phyloP scores from a whole-genome alignment of 202 grass and related monocot species.

The Cymbopogon flexuosus region DNA sequence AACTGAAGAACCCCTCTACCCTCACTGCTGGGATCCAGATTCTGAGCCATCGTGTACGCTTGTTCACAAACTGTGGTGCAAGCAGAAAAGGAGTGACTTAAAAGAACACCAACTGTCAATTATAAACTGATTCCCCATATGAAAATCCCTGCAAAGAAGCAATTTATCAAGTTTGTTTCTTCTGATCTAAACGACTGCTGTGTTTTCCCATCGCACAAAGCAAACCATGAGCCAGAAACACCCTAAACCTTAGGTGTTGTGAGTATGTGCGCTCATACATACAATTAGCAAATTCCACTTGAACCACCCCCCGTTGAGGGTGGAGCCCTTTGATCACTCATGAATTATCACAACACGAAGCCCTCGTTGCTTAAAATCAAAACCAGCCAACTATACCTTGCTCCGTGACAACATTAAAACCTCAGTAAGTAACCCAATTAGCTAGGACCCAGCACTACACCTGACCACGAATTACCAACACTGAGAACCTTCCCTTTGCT shows the following conservation, averaged over 20 bases:
- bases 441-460: background rate
- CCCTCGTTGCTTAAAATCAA: background rate
- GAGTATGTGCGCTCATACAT: background rate
- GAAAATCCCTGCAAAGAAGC: background rate
- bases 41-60: conserved; percentile 82
- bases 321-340: background rate
- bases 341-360: background rate
- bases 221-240: background rate
- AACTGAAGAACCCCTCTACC: conserved; percentile 83
- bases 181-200: background rate
- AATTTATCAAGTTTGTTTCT: background rate
- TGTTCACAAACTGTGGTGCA: conserved; percentile 65
- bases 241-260: background rate
- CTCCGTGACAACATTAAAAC: background rate
- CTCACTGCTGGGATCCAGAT: conserved; percentile 75
- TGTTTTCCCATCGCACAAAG: background rate
- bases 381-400: background rate
- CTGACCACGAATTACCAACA: background rate
- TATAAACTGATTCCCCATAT: background rate
- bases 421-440: background rate
- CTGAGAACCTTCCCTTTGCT: background rate
- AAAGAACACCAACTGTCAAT: background rate
- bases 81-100: background rate
- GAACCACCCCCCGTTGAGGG: too few species aligned
- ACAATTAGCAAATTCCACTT: background rate